Evolutionary conservation across 2,329 filamentous ascomycete species (phyloP).

Genomic region (Botrytis deweyae): DNA sequence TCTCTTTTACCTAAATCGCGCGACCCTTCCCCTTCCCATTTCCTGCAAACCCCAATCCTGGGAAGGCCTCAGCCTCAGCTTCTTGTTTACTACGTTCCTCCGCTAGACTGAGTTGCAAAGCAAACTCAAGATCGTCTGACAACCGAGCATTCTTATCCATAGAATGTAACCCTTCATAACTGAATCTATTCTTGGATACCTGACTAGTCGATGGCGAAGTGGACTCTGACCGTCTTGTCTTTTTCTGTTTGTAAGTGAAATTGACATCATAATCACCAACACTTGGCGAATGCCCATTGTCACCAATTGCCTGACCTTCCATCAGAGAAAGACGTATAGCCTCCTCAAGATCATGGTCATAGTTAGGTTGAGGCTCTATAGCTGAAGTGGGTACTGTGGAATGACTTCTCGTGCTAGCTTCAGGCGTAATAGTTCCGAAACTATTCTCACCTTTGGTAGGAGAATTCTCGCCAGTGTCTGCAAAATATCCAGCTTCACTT

Average conservation of each 20-base stretch:
- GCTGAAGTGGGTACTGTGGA: slow-evolving; percentile 30
- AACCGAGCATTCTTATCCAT: slow-evolving; percentile 25
- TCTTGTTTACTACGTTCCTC: slow-evolving; percentile 46
- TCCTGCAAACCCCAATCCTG: not conserved
- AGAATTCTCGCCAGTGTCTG: slow-evolving; percentile 45
- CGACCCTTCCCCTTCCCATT: slow-evolving; percentile 19
- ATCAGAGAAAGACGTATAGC: slow-evolving; percentile 62
- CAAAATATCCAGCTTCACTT: slow-evolving; percentile 52
- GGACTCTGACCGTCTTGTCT: slow-evolving; percentile 44
- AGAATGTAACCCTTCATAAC: not conserved
- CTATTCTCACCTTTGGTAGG: slow-evolving; percentile 40
- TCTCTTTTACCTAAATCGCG: not conserved
- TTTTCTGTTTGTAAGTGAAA: slow-evolving; percentile 49
- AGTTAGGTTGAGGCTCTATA: slow-evolving; percentile 45
- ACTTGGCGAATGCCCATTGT: slow-evolving; percentile 45
- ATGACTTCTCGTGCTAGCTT: slow-evolving; percentile 50
- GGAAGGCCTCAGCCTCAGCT: slow-evolving; percentile 4
- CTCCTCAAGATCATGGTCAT: slow-evolving; percentile 61
- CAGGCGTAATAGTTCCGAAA: slow-evolving; percentile 52
- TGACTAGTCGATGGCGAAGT: slow-evolving; percentile 43
- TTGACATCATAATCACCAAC: slow-evolving; percentile 52
- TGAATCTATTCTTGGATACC: slow-evolving; percentile 26
- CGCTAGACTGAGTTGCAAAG: slow-evolving; percentile 58
- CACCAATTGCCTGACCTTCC: slow-evolving; percentile 51
- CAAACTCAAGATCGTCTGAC: slow-evolving; percentile 57